Evolutionary conservation across 2,329 filamentous ascomycete species (phyloP).

Genomic region (Ophiognomonia clavigignenti-juglandacearum): DNA sequence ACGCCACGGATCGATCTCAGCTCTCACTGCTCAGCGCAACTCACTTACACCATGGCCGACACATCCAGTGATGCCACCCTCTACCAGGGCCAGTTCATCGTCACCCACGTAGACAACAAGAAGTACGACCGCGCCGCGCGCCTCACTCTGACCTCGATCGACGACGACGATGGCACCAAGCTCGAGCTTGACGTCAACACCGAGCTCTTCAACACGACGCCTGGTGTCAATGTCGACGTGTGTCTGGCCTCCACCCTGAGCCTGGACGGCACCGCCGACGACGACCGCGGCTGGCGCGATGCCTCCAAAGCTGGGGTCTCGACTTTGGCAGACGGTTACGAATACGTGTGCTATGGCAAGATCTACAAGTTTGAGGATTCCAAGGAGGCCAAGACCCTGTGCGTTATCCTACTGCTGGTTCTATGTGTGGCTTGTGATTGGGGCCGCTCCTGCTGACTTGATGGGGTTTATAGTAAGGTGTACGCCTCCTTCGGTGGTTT

Average conservation of each 20-base stretch:
- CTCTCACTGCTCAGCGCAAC: background rate
- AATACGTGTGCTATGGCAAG: constrained; percentile 86
- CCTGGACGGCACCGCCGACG: constrained; percentile 78
- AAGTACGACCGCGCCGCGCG: constrained; percentile 97
- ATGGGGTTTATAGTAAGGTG: constrained; percentile 63
- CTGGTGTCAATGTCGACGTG: constrained; percentile 73
- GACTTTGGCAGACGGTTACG: constrained; percentile 72
- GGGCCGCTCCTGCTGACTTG: constrained; percentile 1
- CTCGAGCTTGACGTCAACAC: constrained; percentile 91
- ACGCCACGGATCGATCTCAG: no score
- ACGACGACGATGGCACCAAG: constrained; percentile 63
- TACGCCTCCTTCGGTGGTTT: constrained; percentile 93
- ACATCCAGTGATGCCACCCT: constrained; percentile 81
- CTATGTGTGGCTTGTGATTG: no score
- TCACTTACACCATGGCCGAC: constrained; percentile 33
- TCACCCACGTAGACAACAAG: constrained; percentile 71
- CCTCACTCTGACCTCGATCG: constrained; percentile 63
- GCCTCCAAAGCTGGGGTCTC: constrained; percentile 52
- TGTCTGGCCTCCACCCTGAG: constrained; percentile 81
- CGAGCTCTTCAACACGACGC: constrained; percentile 76
- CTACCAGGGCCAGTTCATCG: constrained; percentile 86
- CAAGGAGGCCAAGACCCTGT: constrained; percentile 79
- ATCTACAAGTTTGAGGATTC: constrained; percentile 85
- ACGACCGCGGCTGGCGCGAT: constrained; percentile 78
- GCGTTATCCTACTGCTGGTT: constrained; percentile 32